phyloP scores from a whole-genome alignment of 495 filamentous ascomycete species.

The Hypoxylon lienhwacheense region DNA sequence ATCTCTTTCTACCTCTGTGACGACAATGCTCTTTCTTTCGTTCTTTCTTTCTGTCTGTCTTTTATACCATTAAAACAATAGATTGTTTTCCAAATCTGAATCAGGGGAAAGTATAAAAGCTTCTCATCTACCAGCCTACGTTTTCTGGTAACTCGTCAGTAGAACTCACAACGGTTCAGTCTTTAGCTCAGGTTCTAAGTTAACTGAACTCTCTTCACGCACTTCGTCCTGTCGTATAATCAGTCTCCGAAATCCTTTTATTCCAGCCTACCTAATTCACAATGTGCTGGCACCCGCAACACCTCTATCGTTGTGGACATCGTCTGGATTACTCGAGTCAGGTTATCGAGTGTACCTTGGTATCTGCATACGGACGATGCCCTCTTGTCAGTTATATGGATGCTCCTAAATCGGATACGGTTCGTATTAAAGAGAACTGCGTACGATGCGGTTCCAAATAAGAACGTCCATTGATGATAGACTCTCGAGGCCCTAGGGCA shows the following conservation, averaged over 20 bases:
- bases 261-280: too few species aligned
- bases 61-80: too few species aligned
- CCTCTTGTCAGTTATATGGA: slow-evolving; percentile 11
- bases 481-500: too few species aligned
- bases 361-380: slow-evolving; percentile 18
- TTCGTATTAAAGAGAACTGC: slow-evolving; percentile 1
- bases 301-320: slow-evolving; percentile 9
- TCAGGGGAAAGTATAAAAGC: background rate
- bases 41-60: too few species aligned
- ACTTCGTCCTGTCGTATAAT: too few species aligned
- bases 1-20: background rate
- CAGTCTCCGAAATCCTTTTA: too few species aligned
- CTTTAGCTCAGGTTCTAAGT: too few species aligned
- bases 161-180: background rate
- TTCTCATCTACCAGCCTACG: background rate
- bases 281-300: slow-evolving; percentile 26
- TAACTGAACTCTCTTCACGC: slow-evolving; percentile 1
- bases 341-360: slow-evolving; percentile 15
- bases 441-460: background rate
- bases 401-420: slow-evolving; percentile 12
- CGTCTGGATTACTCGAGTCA: slow-evolving; percentile 18
- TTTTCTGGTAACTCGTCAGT: too few species aligned
- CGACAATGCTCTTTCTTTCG: too few species aligned
- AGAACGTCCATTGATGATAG: too few species aligned
- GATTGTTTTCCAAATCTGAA: background rate